phyloP scores from a whole-genome alignment of 805 yeast species.

The Candida krabiensis region DNA sequence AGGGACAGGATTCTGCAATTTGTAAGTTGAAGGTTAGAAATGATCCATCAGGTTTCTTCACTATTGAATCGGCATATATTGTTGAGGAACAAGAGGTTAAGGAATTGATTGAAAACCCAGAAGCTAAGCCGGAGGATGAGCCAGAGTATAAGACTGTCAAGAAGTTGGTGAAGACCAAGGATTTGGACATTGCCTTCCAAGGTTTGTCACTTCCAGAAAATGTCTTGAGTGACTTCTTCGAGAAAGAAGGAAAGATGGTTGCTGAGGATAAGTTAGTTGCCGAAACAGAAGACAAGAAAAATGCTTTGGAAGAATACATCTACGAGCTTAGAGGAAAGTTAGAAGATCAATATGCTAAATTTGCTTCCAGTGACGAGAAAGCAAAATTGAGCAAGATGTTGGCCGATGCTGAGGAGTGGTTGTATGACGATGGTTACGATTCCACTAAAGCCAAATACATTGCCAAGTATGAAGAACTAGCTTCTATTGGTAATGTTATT shows the following conservation, averaged over 20 bases:
- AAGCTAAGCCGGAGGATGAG: constrained; percentile 61
- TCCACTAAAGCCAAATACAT: constrained; percentile 94
- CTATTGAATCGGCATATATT: constrained; percentile 91
- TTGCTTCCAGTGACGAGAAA: constrained; percentile 92
- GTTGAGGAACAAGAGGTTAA: constrained; percentile 88
- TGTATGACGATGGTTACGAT: constrained; percentile 96
- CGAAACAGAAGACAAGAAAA: constrained; percentile 98
- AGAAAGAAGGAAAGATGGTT: constrained; percentile 80
- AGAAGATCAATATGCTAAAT: constrained; percentile 85
- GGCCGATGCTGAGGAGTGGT: constrained; percentile 93
- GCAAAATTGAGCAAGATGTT: constrained; percentile 69
- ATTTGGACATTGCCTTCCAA: constrained; percentile 58
- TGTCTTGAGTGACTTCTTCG: constrained; percentile 61
- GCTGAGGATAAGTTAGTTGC: constrained; percentile 95
- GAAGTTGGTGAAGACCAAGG: constrained; percentile 90
- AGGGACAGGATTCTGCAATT: constrained; percentile 75
- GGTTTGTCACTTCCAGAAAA: constrained; percentile 62
- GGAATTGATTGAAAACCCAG: constrained; percentile 75
- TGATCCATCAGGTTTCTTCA: constrained; percentile 94
- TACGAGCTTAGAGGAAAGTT: constrained; percentile 96
- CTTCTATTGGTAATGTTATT: constrained; percentile 90
- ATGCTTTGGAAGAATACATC: constrained; percentile 97
- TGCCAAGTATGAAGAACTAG: constrained; percentile 97
- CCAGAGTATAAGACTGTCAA: constrained; percentile 88
- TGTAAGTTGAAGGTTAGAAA: constrained; percentile 93